These are phyloP conservation scores for Staphylotrichum tortipilum DNA, from an alignment of 495 filamentous ascomycete species.

Conservation along the genomic window DNA sequence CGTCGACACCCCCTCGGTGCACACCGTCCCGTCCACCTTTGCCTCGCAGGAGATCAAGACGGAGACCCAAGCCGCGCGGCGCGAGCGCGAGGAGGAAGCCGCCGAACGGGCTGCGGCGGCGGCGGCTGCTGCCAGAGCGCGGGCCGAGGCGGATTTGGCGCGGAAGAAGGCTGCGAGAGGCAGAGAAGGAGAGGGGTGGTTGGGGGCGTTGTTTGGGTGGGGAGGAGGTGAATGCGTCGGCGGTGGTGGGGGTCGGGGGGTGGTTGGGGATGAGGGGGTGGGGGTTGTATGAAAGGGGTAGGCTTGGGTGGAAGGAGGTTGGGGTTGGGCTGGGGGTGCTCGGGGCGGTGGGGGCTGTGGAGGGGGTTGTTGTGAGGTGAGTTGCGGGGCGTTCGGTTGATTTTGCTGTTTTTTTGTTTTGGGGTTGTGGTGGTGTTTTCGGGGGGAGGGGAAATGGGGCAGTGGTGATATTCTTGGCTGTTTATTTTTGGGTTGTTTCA, in stretches of 20 bases:
- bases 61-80: conserved; percentile 59
- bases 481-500: too few species aligned
- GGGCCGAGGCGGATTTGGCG: conserved; percentile 39
- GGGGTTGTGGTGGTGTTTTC: background rate
- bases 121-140: conserved; percentile 32
- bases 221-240: conserved; percentile 19
- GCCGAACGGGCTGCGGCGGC: conserved; percentile 27
- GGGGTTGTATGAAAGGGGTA: conserved; percentile 50
- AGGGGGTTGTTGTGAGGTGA: conserved; percentile 35
- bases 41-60: conserved; percentile 57
- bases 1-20: conserved; percentile 65
- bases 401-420: background rate
- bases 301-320: conserved; percentile 60
- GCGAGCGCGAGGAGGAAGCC: conserved; percentile 45
- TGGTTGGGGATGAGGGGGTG: conserved; percentile 41
- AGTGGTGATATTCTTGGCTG: too few species aligned
- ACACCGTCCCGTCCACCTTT: conserved; percentile 60
- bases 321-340: conserved; percentile 53
- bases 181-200: conserved; percentile 32
- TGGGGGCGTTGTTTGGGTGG: conserved; percentile 28
- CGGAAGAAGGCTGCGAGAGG: conserved; percentile 42
- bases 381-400: conserved; percentile 5
- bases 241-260: conserved; percentile 36
- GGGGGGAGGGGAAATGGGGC: background rate
- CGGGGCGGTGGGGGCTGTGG: conserved; percentile 31